Base-by-base conservation (phyloP, 73 alveolate species). In the Tetrahymena elliotti region DNA sequence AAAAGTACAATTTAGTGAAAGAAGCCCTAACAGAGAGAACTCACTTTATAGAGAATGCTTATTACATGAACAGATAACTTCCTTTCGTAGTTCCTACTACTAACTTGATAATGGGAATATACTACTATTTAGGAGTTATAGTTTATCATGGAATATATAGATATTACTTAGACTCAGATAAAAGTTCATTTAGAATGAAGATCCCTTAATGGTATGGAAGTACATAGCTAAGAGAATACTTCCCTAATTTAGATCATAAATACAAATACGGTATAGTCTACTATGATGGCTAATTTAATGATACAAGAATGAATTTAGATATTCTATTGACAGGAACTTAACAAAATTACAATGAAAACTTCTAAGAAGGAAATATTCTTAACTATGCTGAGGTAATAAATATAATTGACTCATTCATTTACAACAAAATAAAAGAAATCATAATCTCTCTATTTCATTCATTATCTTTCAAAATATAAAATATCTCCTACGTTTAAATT, bases 11-110 rank as follows among this genome's bases (percentile, higher is more conserved):
- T 11, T 94, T 97, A 39, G 98, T 98, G 34, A 95, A 94, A 35
- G 99, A 98, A 84, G 98, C 99, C 16, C 94, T 98, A 37, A 94
- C 88, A 36, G 99, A 98, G 84, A 97, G 99, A 93, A 95, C 97
- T 88, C 95, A 94, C 96, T 95, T 98, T 94, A 53, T 98, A 35
- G 95, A 95, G 38, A 93, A 96, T 93, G 97, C 98, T 37, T 98
- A 98, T 8, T 97, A 94, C 95, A 38, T 94, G 93, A 98, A 98
- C 84, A 97, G 95, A 95, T 97, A 97, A 93, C 92, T 98, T 40
- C 94, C 97, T 24, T 52, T 98, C 18, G 96, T 97, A 1, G 95
- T 97, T 16, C 99, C 99, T 41, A 93, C 97, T 83, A 83, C 53
- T 11, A 95, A 98, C 52, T 92, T 95, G 68, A 97, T 97, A 68